Percentiles rank a stretch among this genome's conserved stretches.
Conservation (phyloP, 208 protist species). For the Trypanosoma lewisi region DNA sequence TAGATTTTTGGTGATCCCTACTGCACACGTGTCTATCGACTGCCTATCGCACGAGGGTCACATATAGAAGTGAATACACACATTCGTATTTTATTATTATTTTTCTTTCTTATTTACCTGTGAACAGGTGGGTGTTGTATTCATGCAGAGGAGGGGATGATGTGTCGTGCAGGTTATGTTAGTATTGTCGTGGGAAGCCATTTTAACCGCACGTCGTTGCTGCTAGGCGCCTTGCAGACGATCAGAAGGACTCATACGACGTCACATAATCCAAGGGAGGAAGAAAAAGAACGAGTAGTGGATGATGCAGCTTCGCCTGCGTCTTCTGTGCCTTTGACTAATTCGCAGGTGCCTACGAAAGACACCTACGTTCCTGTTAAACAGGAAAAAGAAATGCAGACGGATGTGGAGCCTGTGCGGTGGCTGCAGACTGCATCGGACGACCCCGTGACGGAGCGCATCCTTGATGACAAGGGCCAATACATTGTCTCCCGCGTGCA, state of each 20-base stretch:
- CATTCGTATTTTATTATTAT: no score
- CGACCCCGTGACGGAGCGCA: conserved; percentile 41
- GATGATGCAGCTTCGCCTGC: not conserved
- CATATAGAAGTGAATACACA: no score
- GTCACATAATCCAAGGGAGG: no score
- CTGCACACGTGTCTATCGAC: no score
- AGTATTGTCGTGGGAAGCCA: not conserved
- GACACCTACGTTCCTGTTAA: not conserved
- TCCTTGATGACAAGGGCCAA: conserved; percentile 74
- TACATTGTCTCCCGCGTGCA: conserved; percentile 83
- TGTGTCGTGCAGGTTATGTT: conserved; percentile 2
- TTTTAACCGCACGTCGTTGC: not conserved
- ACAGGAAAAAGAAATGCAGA: conserved; percentile 12
- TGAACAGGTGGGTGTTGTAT: not conserved
- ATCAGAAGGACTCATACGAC: conserved; percentile 1
- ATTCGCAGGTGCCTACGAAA: not conserved
- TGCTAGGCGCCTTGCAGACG: not conserved
- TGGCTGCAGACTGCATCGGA: conserved; percentile 62
- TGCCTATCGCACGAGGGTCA: no score
- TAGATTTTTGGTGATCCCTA: no score
- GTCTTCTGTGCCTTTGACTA: not conserved
- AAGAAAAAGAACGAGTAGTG: not conserved
- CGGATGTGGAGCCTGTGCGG: conserved; percentile 54
- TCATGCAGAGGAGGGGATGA: no score
- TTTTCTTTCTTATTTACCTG: no score